These are phyloP conservation scores for Bacidia gigantensis DNA, from an alignment of 495 filamentous ascomycete species.

Conservation along the genomic window DNA sequence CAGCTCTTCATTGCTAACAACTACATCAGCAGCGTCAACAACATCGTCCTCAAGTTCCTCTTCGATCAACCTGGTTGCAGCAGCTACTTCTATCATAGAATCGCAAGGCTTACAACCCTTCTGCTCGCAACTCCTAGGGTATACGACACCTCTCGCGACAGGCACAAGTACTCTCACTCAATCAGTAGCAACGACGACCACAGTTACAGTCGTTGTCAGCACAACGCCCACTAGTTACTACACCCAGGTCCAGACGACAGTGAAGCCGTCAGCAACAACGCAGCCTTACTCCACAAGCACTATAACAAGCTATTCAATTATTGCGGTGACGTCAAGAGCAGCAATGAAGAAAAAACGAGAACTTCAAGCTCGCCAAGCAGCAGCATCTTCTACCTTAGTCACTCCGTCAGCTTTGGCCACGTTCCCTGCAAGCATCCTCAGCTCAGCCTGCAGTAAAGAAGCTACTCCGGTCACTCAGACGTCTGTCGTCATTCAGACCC, in stretches of 20 bases:
- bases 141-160: neutral
- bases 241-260: neutral
- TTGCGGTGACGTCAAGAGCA: neutral
- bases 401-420: constrained; percentile 1
- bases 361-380: neutral
- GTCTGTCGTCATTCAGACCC: neutral
- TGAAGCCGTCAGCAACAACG: neutral
- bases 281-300: neutral
- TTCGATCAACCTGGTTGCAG: neutral
- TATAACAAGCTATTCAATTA: neutral
- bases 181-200: neutral
- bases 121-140: neutral
- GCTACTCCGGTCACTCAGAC: neutral
- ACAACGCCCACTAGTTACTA: neutral
- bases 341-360: neutral
- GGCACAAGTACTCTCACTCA: neutral
- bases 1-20: too few species aligned
- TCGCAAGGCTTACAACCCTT: neutral
- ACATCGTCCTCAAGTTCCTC: neutral
- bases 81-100: constrained; percentile 1
- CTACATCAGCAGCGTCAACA: too few species aligned
- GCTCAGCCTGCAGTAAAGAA: constrained; percentile 3
- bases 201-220: neutral
- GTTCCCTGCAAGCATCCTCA: neutral
- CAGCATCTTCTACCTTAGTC: neutral